Base-by-base conservation (phyloP, 2,329 filamentous ascomycete genomes). In the Colletotrichum agaves region DNA sequence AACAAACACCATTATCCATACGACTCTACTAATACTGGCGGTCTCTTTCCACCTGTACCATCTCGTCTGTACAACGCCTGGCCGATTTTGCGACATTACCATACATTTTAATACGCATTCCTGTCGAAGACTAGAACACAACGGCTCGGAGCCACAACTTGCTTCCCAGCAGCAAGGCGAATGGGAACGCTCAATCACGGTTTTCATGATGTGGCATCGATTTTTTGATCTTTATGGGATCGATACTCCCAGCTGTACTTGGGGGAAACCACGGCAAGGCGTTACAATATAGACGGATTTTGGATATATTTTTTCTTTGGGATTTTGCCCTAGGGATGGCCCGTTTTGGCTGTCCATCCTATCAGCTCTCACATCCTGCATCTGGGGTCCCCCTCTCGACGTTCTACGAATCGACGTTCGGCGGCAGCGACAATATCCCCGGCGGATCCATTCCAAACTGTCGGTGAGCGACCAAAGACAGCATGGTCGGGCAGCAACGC, bases 121-220 rank as follows among this genome's bases (percentile, higher is more conserved):
- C 72, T 75, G 71, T 74, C 74, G 69, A 74, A 74, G 73, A 74
- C 63, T 71, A 77, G 76, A 72, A 79, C 73, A 74, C 71, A 71
- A 70, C 73, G 78, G 77, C 78, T 77, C 77, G 65, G 71, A 75
- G 78, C 78, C 77, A 78, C 70, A 69, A 72, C 73, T 78, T 76
- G 77, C 77, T 78, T 78, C 75, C 74, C 76, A 79, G 78, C 75
- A 78, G 76, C 76, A 76, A 75, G 47, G 56, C 63, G 55, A 61
- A 61, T 49, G 61, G 70, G 69, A 69, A 62, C 61, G 55, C 60
- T 63, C 53, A 63, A 50, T 50, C 11, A 66, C 64, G 68, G 64
- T 62, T 62, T 70, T 69, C 64, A 70, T 43, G 67, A 65, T 64
- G 67, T 64, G 66, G 69, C 67, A 70, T 70, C 63, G 50, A 62